Evolutionary conservation across 306 rosid species (phyloP), one percentile per base, ranked within the genome.

Genomic region (Cicer yamashitae): DNA sequence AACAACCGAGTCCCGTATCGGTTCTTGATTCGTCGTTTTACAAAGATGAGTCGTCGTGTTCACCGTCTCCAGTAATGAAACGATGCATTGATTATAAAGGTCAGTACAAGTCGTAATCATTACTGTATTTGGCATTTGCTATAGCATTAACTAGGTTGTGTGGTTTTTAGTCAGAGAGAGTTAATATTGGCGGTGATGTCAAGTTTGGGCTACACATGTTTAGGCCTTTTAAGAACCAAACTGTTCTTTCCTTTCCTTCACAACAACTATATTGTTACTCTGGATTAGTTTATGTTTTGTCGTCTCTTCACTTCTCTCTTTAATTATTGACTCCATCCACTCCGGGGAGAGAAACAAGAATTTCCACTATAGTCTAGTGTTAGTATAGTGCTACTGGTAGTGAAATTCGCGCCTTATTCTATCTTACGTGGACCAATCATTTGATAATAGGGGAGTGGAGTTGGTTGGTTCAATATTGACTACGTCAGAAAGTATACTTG

Each of bases 1-100:
- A 44, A 13, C 97, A 90, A 82, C 96, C 97, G 79, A 94, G 99
- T 85, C 99, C 99, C 0, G 96, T 92, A 71, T 94, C 99, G 38
- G 97, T 94, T 1, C 93, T 94, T 0, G 97, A 94, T 88, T 80
- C 97, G 52, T 89, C 96, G 18, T 92, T 92, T 74, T 87, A 92
- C 91, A 90, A 86, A 76, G 99, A 94, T 47, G 99, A 90, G 34
- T 38, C 50, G 70, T 92, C 88, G 61, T 77, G 73, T 1, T 90
- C 96, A 41, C 96, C 97, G 41, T 94, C 99, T 8, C 97, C 97
- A 0, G 83, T 92, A 15, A 84, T 86, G 82, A 94, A 92, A 81
- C 96, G 96, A 37, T 79, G 89, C 88, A 85, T 94, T 67, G 90
- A 88, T 84, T 90, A 89, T 85, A 83, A 84, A 88, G 99, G 98